Base-by-base conservation (phyloP, 805 yeast species). In the Myxozyma monticola region DNA sequence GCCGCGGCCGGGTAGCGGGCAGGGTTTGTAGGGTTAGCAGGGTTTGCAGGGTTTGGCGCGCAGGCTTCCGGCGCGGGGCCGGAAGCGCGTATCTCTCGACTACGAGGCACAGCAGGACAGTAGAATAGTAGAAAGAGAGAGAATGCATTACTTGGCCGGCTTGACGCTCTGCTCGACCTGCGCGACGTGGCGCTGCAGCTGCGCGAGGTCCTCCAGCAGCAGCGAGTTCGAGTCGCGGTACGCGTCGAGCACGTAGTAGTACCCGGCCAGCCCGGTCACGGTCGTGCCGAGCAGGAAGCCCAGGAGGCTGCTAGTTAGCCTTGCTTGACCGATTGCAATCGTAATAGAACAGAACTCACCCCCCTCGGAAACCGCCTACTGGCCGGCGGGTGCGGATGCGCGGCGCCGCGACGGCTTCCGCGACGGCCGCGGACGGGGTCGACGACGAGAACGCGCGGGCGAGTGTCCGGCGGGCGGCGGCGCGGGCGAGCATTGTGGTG, bases 231-330 rank as follows among this genome's bases (percentile, higher is more conserved):
- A 78, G 54, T 76, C 73, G 66, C 83, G 81, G 75, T 85, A 86
- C 67, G 85, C 85, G 63, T 87, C 93, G 51, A 86, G 68, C 59
- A 86, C 73, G 68, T 86, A 88, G 67, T 80, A 84, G 73, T 88
- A 88, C 14, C 90, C 81, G 6, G 80, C 85, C 48, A 77, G 77
- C 2, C 95, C 90, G 15, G 95, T 84, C 55, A 77, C 66, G 20
- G 88, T 73, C 33, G 84, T 85, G 38, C 96, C 96, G 26, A 82
- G 72, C 47, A 88, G 75, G 68, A 88, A 88, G 1, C 96, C 96
- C 47, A 86, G 71, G 56, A 88, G 72, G 4, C 75, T 71, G 36
- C 14, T 17, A 14, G 28, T n/a, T 9, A 6, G 18, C 15, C 40
- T 9, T 22, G 8, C 18, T 6, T 10, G 5, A 10, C 12, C 28